Evolutionary conservation across 78 protist species (phyloP).

Genomic region (Planoprotostelium fungivorum): DNA sequence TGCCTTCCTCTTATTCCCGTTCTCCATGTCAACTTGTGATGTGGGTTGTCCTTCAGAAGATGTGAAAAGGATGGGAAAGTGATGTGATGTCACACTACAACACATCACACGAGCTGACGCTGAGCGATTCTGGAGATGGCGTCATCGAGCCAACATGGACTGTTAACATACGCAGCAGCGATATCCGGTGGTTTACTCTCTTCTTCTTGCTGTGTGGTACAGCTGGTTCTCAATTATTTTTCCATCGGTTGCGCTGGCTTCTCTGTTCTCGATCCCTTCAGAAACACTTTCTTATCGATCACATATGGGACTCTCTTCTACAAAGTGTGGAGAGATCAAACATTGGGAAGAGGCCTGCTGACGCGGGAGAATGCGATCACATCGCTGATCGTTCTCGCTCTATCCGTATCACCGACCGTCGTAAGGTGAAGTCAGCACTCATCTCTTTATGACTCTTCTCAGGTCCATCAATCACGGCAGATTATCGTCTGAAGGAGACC

Average conservation of each 20-base stretch:
- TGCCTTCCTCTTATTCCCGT: not conserved
- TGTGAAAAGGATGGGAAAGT: too few relatives aligned
- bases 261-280: conserved; percentile 9
- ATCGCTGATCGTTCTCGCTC: not conserved
- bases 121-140: too few relatives aligned
- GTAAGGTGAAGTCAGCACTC: not conserved
- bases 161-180: conserved; percentile 8
- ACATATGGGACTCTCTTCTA: not conserved
- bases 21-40: too few relatives aligned
- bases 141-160: too few relatives aligned
- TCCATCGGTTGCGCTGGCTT: conserved; percentile 21
- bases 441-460: not conserved
- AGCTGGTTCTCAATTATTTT: conserved; percentile 14
- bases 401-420: not conserved
- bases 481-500: not conserved
- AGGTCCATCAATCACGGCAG: not conserved
- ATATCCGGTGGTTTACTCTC: conserved; percentile 7
- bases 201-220: conserved; percentile 25
- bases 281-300: not conserved
- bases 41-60: too few relatives aligned
- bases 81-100: too few relatives aligned
- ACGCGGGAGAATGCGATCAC: not conserved
- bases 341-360: not conserved
- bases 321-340: not conserved
- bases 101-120: too few relatives aligned